Percentiles rank a stretch among this genome's conserved stretches.
These are phyloP conservation scores for Cydonia oblonga DNA, from an alignment of 331 rosid species.

Conservation along the genomic window DNA sequence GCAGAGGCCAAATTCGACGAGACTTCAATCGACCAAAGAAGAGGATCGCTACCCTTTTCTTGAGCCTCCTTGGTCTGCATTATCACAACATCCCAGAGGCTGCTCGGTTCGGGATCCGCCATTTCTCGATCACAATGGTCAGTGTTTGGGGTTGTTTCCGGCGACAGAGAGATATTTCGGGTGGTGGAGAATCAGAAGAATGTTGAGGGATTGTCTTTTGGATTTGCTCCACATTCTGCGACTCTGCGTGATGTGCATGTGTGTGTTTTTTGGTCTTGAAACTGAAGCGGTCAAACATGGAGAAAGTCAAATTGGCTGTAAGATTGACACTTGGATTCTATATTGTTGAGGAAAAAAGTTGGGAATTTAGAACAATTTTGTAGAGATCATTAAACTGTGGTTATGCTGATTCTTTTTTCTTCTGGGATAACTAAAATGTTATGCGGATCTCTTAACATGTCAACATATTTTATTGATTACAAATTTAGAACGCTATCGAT, in stretches of 20 bases:
- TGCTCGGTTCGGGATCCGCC: background rate
- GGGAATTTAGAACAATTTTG: background rate
- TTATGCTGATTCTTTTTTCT: background rate
- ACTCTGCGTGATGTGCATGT: background rate
- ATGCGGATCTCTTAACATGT: background rate
- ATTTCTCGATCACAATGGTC: background rate
- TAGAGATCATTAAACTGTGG: background rate
- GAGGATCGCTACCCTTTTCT: conserved; percentile 11
- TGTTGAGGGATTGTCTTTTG: background rate
- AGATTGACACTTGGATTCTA: conserved; percentile 2
- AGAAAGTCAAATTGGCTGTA: background rate
- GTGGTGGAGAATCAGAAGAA: background rate
- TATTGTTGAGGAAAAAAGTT: background rate
- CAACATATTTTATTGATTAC: background rate
- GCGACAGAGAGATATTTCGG: background rate
- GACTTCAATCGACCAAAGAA: conserved; percentile 13
- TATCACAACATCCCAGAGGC: background rate
- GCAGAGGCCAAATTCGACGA: background rate
- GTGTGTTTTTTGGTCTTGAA: background rate
- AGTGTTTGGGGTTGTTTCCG: background rate
- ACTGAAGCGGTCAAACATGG: background rate
- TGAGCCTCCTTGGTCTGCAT: background rate
- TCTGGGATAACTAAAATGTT: background rate
- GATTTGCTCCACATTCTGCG: background rate
- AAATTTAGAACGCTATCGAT: too few species aligned